Evolutionary conservation across 805 yeast species (phyloP), one percentile per base, ranked within the genome.

Genomic region (Cephaloascus fragrans): DNA sequence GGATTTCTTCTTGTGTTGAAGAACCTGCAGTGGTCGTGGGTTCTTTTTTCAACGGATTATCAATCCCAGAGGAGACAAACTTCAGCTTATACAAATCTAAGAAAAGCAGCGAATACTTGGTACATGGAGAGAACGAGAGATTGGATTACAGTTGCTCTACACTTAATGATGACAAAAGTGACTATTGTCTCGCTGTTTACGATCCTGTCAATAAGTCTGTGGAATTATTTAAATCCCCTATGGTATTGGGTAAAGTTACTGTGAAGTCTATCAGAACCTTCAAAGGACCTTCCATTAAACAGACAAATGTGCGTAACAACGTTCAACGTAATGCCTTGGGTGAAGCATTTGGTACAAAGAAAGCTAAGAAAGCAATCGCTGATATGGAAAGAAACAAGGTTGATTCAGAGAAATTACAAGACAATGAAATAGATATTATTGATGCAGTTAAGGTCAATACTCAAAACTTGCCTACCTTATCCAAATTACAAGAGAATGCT

Each of bases 301-400:
- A 76, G 55, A 60, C 64, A 6, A 74, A 73, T 26, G 62, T 64
- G 31, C 61, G 65, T 44, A 61, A 71, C 49, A 64, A 72, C 42
- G 64, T 69, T 15, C 86, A 85, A 61, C 75, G 97, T 57, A 84
- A 76, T 41, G 83, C 86, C 2, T 71, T 93, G 53, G 98, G 98
- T 53, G 90, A 87, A 61, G 94, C 93, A 3, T 93, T 93, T 51
- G 98, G 98, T 71, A 90, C 98, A 41, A 89, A 85, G 65, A 89
- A 80, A 65, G 97, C 97, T 45, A 90, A 87, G 66, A 83, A 86
- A 50, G 95, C 95, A 28, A 83, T 93, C 52, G 65, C 75, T 38
- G 90, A 82, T 55, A 61, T 78, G 51, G 93, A 81, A 52, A 77
- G 83, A 58, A 93, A 93, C 62, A 73, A 83, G 50, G 80, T 93